A percentile compares a stretch with the other conserved stretches of the same genome.
phyloP scores from a whole-genome alignment of 2,329 filamentous ascomycete species.

The Aspergillus pseudonomiae region DNA sequence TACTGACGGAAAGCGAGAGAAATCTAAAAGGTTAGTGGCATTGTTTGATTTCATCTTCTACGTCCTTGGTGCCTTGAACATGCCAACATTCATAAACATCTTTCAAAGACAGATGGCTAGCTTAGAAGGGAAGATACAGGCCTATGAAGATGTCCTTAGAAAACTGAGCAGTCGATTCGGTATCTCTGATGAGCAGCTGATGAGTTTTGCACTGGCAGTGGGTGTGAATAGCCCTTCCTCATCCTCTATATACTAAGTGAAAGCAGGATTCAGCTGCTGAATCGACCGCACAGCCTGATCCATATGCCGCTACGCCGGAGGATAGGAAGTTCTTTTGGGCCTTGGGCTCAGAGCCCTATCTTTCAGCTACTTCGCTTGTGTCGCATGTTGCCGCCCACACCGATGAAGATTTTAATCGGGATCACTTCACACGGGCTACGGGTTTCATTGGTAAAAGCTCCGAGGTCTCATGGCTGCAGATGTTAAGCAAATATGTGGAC shows the following conservation, averaged over 20 bases:
- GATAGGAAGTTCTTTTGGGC: neutral
- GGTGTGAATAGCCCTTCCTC: constrained; percentile 25
- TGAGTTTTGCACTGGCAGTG: constrained; percentile 36
- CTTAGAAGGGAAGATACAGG: constrained; percentile 45
- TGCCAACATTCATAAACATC: neutral
- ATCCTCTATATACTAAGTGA: constrained; percentile 19
- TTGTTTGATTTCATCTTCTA: neutral
- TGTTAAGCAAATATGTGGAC: constrained; percentile 38
- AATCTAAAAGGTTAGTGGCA: constrained; percentile 45
- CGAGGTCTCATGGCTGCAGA: constrained; percentile 50
- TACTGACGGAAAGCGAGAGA: constrained; percentile 50
- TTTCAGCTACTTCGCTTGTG: neutral
- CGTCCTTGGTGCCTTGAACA: neutral
- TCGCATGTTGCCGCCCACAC: constrained; percentile 40
- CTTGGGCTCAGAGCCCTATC: neutral
- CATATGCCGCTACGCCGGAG: neutral
- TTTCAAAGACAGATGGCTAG: constrained; percentile 42
- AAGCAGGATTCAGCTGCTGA: constrained; percentile 30
- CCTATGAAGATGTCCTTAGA: constrained; percentile 44
- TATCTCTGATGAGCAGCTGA: constrained; percentile 40
- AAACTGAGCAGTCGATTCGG: constrained; percentile 40
- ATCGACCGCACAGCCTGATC: constrained; percentile 20
- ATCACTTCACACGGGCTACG: constrained; percentile 41
- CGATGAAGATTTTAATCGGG: constrained; percentile 47
- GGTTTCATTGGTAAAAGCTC: constrained; percentile 51